Base-by-base conservation (phyloP, 805 yeast species). In the Cyberlindnera misumaiensis region DNA sequence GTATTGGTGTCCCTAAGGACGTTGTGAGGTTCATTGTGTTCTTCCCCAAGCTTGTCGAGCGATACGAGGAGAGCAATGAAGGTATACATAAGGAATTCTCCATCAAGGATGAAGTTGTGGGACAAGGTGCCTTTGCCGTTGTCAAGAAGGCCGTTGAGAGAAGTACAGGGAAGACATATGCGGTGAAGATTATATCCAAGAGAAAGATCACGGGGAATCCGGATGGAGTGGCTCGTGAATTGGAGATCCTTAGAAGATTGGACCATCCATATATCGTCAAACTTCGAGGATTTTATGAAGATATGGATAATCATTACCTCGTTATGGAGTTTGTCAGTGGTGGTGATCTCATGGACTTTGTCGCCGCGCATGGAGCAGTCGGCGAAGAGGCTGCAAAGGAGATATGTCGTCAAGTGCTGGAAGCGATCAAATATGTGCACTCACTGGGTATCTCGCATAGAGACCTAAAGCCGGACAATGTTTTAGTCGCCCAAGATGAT, bases 51-150 rank as follows among this genome's bases (percentile, higher is more conserved):
- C 20, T 30, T 1, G 14, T 15, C n/a, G 43, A 39, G 22, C 34
- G 41, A 18, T 30, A 42, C 41, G 35, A 60, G 49, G 41, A 38
- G 9, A 27, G 25, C 3, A 16, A 30, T 5, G 49, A 52, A 18
- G 88, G 89, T 1, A 77, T 85, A 10, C 69, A 70, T 50, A 75
- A 73, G 42, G 77, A 82, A 52, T 93, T 80, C 59, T 82, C 85
- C 11, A 76, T 90, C 15, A 75, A 81, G 42, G 85, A 82, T 55
- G 95, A 84, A 52, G 80, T 85, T 12, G 84, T 90, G 2, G 98
- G 98, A 1, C 93, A 87, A 51, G 98, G 98, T n/a, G 97, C 97
- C 9, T 90, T 90, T 70, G 97, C 97, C 5, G 83, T 89, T 2
- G 98, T 93, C 22, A 82, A 87, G 48, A 86, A 86, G 56, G 96